Percentiles rank a stretch among this genome's conserved stretches.
Evolutionary conservation across 306 rosid species (phyloP).

Genomic region (Lathyrus oleraceus): DNA sequence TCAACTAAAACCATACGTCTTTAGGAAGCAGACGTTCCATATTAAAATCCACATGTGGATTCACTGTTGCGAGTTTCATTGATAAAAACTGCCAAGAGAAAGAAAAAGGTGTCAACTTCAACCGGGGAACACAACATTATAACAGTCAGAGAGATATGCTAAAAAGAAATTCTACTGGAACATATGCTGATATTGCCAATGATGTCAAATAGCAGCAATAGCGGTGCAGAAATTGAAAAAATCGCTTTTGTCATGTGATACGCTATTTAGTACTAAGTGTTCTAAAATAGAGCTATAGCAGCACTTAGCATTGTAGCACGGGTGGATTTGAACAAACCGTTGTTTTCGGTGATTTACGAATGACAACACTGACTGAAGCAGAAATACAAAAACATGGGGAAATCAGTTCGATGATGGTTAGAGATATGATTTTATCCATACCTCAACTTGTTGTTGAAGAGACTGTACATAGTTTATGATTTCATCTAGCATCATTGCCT

Average conservation of each 20-base stretch:
- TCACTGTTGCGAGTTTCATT: slow-evolving; percentile 15
- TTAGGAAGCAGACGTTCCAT: background rate
- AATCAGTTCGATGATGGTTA: background rate
- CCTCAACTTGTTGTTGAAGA: slow-evolving; percentile 21
- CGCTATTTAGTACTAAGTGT: background rate
- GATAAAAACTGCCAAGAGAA: slow-evolving; percentile 8
- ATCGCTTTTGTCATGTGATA: background rate
- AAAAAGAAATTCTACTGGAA: background rate
- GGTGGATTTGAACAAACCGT: background rate
- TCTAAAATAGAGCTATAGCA: background rate
- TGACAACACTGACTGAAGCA: background rate
- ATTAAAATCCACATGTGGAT: background rate
- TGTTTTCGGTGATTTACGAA: background rate
- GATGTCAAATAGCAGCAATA: background rate
- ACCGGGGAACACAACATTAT: background rate
- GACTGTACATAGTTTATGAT: slow-evolving; percentile 24
- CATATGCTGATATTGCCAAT: background rate
- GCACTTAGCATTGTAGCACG: background rate
- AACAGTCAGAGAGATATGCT: background rate
- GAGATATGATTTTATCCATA: background rate
- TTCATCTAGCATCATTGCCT: slow-evolving; percentile 21
- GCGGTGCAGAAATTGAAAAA: background rate
- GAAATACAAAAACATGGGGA: background rate
- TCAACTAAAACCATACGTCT: background rate
- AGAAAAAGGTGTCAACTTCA: background rate